A percentile compares a stretch with the other conserved stretches of the same genome.
phyloP scores from a whole-genome alignment of 768 basidiomycete species.

The Russula compacta region DNA sequence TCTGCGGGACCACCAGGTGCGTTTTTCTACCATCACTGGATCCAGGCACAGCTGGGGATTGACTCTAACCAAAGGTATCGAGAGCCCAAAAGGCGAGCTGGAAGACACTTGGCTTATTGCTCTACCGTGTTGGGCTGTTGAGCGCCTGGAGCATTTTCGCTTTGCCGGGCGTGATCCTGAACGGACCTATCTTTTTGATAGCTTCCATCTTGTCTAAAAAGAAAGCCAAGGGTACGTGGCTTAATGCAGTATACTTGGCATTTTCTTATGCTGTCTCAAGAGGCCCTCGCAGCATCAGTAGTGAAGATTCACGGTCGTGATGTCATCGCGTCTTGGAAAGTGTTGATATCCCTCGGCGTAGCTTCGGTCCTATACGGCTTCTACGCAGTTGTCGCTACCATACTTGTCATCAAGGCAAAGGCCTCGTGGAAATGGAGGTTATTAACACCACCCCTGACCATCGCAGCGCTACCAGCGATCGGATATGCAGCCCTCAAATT shows the following conservation, averaged over 20 bases:
- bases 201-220: slow-evolving; percentile 78
- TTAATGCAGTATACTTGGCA: neutral
- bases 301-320: slow-evolving; percentile 92
- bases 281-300: slow-evolving; percentile 87
- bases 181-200: slow-evolving; percentile 88
- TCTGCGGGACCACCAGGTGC: slow-evolving; percentile 85
- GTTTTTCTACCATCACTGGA: slow-evolving; percentile 8
- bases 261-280: slow-evolving; percentile 40
- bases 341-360: slow-evolving; percentile 82
- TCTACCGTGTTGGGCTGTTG: slow-evolving; percentile 74
- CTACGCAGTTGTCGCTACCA: slow-evolving; percentile 72
- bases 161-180: slow-evolving; percentile 82
- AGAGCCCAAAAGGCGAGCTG: slow-evolving; percentile 74
- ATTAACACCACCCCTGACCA: slow-evolving; percentile 66
- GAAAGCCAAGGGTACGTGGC: slow-evolving; percentile 70
- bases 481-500: slow-evolving; percentile 92
- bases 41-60: neutral
- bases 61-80: slow-evolving; percentile 49
- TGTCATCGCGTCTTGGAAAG: slow-evolving; percentile 94
- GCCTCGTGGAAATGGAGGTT: slow-evolving; percentile 54
- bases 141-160: slow-evolving; percentile 74
- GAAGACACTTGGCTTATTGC: slow-evolving; percentile 75
- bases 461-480: slow-evolving; percentile 70
- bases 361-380: slow-evolving; percentile 77
- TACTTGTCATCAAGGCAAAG: slow-evolving; percentile 58